Base-by-base conservation (phyloP, 352 stramenopile genomes). In the Pythium phragmiticola region DNA sequence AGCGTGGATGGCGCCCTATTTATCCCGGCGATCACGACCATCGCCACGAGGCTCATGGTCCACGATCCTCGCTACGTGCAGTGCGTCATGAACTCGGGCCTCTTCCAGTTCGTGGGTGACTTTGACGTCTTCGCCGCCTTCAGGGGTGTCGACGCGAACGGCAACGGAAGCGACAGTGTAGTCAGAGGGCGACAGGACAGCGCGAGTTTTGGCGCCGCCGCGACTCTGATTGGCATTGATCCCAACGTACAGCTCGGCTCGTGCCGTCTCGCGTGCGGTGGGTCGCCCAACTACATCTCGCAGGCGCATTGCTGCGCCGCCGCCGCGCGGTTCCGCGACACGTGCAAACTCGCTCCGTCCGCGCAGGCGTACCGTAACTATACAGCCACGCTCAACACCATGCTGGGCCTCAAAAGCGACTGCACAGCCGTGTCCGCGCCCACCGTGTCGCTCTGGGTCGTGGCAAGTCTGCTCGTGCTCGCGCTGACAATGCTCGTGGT, bases 81-180 rank as follows among this genome's bases (percentile, higher is more conserved):
- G 36, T 89, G 80, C 66, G 58, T 87, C 59, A 87, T 87, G 76
- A 89, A 89, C 66, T 78, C 78, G 23, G 80, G 80, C 37, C 72
- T 89, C 51, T 87, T 89, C 57, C 61, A 75, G 49, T 39, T 80
- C 36, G 19, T 54, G 8, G 21, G 43, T 36, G 36, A 58, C 43
- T 52, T 36, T 8, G 7, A 41, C 2, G 28, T 8, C 14, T 34
- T 23, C 42, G 34, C 30, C 21, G 30, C 26, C 5, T 45, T 37
- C 16, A 17, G 28, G 30, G n/a, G 37, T 51, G 42, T 39, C 26
- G 37, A 33, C 21, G 28, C 33, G 16, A 39, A 3, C n/a, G 19
- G 16, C 33, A 21, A 41, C 34, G 57, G 19, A 9, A 46, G 28
- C 13, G 8, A n/a, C 36, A 63, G 12, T 34, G 23, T 1, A 39